phyloP scores from a whole-genome alignment of 192 early-diverging fungal species.

The Chytriomyces confervae region DNA sequence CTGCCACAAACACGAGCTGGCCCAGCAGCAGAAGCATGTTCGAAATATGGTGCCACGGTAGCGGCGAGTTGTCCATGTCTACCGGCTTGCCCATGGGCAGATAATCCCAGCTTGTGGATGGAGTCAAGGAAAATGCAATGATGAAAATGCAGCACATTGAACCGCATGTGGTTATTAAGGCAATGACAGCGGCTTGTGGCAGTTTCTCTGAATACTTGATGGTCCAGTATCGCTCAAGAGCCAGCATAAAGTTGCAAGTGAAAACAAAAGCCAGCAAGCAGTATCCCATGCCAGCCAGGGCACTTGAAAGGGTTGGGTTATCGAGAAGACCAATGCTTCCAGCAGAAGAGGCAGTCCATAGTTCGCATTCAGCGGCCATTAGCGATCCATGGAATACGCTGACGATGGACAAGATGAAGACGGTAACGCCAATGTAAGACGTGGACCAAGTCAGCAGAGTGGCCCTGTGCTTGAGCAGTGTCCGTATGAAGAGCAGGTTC shows the following conservation, averaged over 20 bases:
- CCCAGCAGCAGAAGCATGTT: conserved; percentile 6
- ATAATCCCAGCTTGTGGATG: conserved; percentile 5
- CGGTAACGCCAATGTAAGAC: conserved; percentile 8
- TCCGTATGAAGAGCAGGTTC: conserved; percentile 5
- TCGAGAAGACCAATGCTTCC: neutral
- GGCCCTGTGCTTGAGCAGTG: neutral
- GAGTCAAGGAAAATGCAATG: neutral
- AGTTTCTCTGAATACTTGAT: neutral
- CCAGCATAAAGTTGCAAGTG: conserved; percentile 11
- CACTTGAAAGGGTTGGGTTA: neutral
- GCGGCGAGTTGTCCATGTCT: neutral
- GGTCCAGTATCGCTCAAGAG: conserved; percentile 27
- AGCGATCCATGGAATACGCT: conserved; percentile 8
- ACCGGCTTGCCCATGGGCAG: conserved; percentile 12
- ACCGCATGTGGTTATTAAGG: neutral
- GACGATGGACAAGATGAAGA: neutral
- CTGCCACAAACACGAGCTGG: neutral
- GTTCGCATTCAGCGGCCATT: neutral
- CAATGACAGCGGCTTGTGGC: neutral
- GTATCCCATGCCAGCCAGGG: conserved; percentile 10
- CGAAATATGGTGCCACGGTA: neutral
- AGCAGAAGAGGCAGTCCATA: conserved; percentile 4
- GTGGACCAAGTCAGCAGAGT: neutral
- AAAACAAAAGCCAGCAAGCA: conserved; percentile 6
- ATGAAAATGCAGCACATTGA: neutral